These are phyloP conservation scores for Penicillium sp. DNA, from an alignment of 2,329 filamentous ascomycete species.

Conservation along the genomic window DNA sequence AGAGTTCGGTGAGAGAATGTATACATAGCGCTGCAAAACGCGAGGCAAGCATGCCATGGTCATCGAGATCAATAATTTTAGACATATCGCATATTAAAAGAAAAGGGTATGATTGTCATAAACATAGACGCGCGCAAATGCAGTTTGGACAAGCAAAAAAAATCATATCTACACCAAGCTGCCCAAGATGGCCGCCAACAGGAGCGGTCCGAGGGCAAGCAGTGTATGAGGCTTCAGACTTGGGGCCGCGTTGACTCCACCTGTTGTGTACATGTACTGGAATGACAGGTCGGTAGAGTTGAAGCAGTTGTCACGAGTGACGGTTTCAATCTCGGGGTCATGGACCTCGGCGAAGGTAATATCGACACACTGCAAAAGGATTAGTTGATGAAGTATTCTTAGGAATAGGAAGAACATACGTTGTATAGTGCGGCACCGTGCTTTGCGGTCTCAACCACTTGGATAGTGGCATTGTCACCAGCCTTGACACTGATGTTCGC, in stretches of 20 bases:
- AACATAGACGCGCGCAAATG: slow-evolving; percentile 20
- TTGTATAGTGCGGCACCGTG: slow-evolving; percentile 84
- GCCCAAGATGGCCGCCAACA: slow-evolving; percentile 25
- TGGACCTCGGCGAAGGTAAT: slow-evolving; percentile 84
- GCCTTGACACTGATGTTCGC: slow-evolving; percentile 67
- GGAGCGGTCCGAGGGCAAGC: slow-evolving; percentile 26
- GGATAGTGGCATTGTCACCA: slow-evolving; percentile 90
- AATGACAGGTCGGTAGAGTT: slow-evolving; percentile 80
- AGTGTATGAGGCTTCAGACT: slow-evolving; percentile 16
- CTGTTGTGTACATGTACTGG: slow-evolving; percentile 66
- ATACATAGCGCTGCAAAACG: background rate
- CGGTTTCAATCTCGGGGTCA: slow-evolving; percentile 64
- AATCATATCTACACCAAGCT: slow-evolving; percentile 16
- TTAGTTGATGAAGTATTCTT: background rate
- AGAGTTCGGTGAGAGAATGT: background rate
- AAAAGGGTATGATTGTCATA: slow-evolving; percentile 23
- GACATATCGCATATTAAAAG: slow-evolving; percentile 10
- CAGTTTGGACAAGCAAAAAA: slow-evolving; percentile 4
- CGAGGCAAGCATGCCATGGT: background rate
- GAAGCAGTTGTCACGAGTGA: slow-evolving; percentile 83
- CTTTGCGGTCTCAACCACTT: slow-evolving; percentile 78
- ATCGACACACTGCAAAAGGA: slow-evolving; percentile 75
- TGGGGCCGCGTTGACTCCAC: slow-evolving; percentile 26
- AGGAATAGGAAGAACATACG: slow-evolving; percentile 53
- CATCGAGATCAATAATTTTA: slow-evolving; percentile 15